Percentiles rank a stretch among this genome's conserved stretches.
Conservation (phyloP, 78 protist genomes). For the Chrysochromulina tobinii region DNA sequence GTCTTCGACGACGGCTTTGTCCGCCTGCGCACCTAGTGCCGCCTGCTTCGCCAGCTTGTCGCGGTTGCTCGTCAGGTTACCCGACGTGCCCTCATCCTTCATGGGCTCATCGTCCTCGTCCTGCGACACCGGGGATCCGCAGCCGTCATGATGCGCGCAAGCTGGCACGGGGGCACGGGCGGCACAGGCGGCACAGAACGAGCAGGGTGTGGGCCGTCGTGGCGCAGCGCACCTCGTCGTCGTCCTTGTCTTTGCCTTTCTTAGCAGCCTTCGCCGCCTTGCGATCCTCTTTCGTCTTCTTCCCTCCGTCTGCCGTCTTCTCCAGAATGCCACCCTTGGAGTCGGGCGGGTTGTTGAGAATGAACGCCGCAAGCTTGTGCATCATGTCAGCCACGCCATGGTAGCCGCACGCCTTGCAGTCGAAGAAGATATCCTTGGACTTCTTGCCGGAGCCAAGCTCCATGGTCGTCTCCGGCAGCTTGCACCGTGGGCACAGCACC, state of each 20-base stretch:
- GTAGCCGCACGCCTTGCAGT: slow-evolving; percentile 84
- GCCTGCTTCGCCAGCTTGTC: too few relatives aligned
- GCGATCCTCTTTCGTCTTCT: background rate
- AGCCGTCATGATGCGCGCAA: too few relatives aligned
- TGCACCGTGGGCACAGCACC: slow-evolving; percentile 84
- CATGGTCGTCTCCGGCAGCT: slow-evolving; percentile 81
- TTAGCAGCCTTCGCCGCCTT: background rate
- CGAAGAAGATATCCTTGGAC: slow-evolving; percentile 24
- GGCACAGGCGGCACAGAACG: too few relatives aligned
- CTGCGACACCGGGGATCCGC: too few relatives aligned
- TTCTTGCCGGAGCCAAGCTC: background rate
- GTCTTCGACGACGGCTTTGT: background rate
- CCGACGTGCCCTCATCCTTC: too few relatives aligned
- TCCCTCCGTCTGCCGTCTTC: background rate
- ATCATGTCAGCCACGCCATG: slow-evolving; percentile 36
- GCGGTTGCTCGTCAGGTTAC: too few relatives aligned
- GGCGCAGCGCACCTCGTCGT: background rate
- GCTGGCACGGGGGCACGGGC: too few relatives aligned
- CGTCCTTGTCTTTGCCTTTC: background rate
- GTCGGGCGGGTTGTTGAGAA: slow-evolving; percentile 81
- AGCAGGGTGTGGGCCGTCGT: too few relatives aligned
- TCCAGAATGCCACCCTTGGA: background rate
- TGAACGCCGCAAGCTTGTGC: slow-evolving; percentile 57
- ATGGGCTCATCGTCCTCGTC: too few relatives aligned
- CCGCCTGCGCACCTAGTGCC: too few relatives aligned